Percentiles rank a stretch among this genome's conserved stretches.
phyloP scores from a whole-genome alignment of 805 yeast species.

The Candida xyloterini region DNA sequence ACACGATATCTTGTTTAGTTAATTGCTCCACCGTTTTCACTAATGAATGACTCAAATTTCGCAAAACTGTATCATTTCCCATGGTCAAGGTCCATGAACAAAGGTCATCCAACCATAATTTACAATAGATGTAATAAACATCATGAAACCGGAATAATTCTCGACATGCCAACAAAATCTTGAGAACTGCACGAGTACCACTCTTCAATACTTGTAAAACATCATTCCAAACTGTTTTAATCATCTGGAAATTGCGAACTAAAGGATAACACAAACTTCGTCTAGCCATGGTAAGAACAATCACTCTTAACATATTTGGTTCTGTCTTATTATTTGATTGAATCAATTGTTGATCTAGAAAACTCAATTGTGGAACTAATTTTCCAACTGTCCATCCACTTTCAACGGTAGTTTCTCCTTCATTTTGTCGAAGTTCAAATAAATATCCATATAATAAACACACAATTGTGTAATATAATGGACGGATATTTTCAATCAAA shows the following conservation, averaged over 20 bases:
- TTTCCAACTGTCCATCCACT: constrained; percentile 95
- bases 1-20: constrained; percentile 46
- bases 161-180: constrained; percentile 55
- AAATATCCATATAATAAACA: constrained; percentile 69
- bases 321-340: constrained; percentile 33
- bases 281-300: constrained; percentile 61
- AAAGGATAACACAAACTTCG: constrained; percentile 79
- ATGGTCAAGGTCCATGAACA: constrained; percentile 65
- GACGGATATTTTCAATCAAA: constrained; percentile 51
- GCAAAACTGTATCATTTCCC: constrained; percentile 55
- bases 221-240: constrained; percentile 69
- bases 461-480: constrained; percentile 60
- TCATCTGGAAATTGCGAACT: constrained; percentile 65
- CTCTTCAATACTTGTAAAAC: constrained; percentile 59
- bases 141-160: constrained; percentile 82
- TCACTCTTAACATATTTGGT: constrained; percentile 43
- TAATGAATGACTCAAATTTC: constrained; percentile 66
- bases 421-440: constrained; percentile 73
- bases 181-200: constrained; percentile 67
- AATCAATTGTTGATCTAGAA: constrained; percentile 59
- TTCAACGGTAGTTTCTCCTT: constrained; percentile 71
- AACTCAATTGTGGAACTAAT: constrained; percentile 71
- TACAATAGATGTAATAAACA: constrained; percentile 78
- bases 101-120: constrained; percentile 72
- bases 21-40: constrained; percentile 40